These are phyloP conservation scores for Babesia ovata DNA, from an alignment of 169 alveolate species.

Conservation along the genomic window DNA sequence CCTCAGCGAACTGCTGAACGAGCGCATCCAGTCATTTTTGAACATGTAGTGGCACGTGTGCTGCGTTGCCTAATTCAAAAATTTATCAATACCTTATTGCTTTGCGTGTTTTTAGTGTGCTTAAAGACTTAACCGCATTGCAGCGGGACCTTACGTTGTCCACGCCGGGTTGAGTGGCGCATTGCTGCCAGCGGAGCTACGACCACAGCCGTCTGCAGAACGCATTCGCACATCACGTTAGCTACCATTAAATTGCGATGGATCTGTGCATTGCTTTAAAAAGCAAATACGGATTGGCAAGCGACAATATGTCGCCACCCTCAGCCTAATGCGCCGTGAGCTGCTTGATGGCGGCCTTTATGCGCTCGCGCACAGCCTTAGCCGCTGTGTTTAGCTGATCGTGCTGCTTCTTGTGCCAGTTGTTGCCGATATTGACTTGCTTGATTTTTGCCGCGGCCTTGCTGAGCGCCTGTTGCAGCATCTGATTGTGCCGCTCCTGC, in stretches of 20 bases:
- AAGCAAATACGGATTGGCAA: too few relatives aligned
- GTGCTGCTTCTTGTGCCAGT: slow-evolving; percentile 47
- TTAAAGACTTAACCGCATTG: too few relatives aligned
- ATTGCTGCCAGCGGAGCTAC: too few relatives aligned
- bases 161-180: too few relatives aligned
- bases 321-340: neutral
- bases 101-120: too few relatives aligned
- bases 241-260: too few relatives aligned
- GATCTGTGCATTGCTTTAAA: too few relatives aligned
- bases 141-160: too few relatives aligned
- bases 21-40: slow-evolving; percentile 37
- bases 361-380: slow-evolving; percentile 8
- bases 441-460: slow-evolving; percentile 38
- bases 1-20: slow-evolving; percentile 35
- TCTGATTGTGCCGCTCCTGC: slow-evolving; percentile 27
- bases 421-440: slow-evolving; percentile 54
- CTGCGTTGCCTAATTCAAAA: neutral
- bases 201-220: neutral
- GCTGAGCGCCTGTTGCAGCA: slow-evolving; percentile 15
- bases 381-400: slow-evolving; percentile 33
- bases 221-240: too few relatives aligned
- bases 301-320: too few relatives aligned
- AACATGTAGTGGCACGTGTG: slow-evolving; percentile 3
- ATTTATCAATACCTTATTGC: too few relatives aligned
- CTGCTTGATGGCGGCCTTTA: slow-evolving; percentile 29